phyloP scores from a whole-genome alignment of 2,329 filamentous ascomycete species.

The Colletotrichum navitas region DNA sequence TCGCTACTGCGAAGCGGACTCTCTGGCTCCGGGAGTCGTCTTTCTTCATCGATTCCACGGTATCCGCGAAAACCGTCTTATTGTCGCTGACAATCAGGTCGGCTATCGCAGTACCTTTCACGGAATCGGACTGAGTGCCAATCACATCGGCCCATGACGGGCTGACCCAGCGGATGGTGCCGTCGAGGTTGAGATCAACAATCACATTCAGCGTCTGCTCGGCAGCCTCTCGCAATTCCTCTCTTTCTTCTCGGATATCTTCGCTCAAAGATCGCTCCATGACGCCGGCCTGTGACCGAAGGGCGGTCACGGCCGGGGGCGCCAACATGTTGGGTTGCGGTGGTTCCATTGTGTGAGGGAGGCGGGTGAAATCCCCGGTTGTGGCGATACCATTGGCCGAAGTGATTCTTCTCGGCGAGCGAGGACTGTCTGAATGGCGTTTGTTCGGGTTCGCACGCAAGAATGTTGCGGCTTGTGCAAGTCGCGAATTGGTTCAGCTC shows the following conservation, averaged over 20 bases:
- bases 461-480: constrained; percentile 18
- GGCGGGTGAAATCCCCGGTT: constrained; percentile 48
- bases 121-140: constrained; percentile 78
- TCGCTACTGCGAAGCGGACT: constrained; percentile 80
- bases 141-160: constrained; percentile 96
- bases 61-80: constrained; percentile 82
- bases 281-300: constrained; percentile 61
- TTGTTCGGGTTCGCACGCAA: constrained; percentile 19
- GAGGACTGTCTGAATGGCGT: constrained; percentile 27
- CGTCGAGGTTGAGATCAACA: constrained; percentile 91
- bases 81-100: constrained; percentile 85
- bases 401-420: constrained; percentile 35
- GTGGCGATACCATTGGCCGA: constrained; percentile 51
- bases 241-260: constrained; percentile 91
- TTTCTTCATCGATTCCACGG: constrained; percentile 88
- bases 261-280: constrained; percentile 82
- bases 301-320: constrained; percentile 65
- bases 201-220: constrained; percentile 98
- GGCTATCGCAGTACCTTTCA: constrained; percentile 82
- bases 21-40: constrained; percentile 95
- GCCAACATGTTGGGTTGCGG: constrained; percentile 58
- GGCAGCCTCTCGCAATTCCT: constrained; percentile 93
- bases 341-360: constrained; percentile 59
- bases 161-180: constrained; percentile 94
- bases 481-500: constrained; percentile 32